Evolutionary conservation across 2,329 filamentous ascomycete genomes (phyloP), one percentile per base, ranked within the genome.

Genomic region (Cladophialophora yegresii): DNA sequence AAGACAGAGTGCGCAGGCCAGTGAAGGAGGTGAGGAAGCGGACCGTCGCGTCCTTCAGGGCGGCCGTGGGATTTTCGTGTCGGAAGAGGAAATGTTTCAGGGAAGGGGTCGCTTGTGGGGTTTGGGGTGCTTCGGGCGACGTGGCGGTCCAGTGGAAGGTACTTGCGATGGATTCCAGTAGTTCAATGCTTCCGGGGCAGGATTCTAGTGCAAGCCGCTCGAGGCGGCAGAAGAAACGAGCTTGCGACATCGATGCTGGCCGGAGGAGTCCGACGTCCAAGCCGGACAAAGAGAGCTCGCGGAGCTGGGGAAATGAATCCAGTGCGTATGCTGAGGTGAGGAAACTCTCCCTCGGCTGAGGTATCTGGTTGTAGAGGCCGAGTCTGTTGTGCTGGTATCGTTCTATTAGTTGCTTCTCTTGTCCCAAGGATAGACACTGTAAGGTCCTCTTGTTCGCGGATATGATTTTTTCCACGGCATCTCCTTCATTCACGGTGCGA

Each of bases 31-130:
- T 63, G 22, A 71, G 62, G 47, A 72, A 71, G 43, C 47, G 63
- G 30, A 67, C 56, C 30, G 70, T 30, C 6, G 69, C 62, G 22
- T 69, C 65, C 54, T 68, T 71, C 23, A 72, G 33, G 10, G 61
- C 54, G n/a, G n/a, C 49, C 16, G 47, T 67, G 3, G 69, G 67
- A 20, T 56, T 63, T 55, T 72, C 70, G 62, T 68, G 65, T 0
- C 70, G 69, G 53, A 72, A 65, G 3, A 69, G 57, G 43, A 71
- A 71, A 45, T 69, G 66, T 40, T 67, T 63, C 12, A 72, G 53
- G 13, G 61, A 58, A 2, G 68, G 64, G 8, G 50, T 26, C 30
- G 63, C 30, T n/a, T 47, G 64, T 28, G 67, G 65, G 28, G 55
- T 60, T 28, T 62, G 65, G 6, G 65, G 65, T 13, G 64, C 64